Percentiles rank a stretch among this genome's conserved stretches.
These are phyloP conservation scores for Eucalyptus virginea DNA, from an alignment of 345 rosid genomes.

Conservation along the genomic window DNA sequence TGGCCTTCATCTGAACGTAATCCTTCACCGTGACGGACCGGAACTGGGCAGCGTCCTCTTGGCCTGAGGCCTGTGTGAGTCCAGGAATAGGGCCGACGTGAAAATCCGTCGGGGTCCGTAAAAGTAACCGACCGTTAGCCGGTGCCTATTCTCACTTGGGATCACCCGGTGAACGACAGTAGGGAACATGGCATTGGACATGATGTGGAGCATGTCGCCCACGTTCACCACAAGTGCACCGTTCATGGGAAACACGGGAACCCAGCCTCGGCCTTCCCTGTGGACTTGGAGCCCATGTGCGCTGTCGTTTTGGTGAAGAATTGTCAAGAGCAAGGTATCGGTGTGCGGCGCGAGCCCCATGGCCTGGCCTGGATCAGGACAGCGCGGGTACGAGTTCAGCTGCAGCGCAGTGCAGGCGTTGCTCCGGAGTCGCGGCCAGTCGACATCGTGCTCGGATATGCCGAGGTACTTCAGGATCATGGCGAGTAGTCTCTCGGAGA, in stretches of 20 bases:
- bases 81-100: conserved; percentile 21
- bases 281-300: conserved; percentile 47
- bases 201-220: conserved; percentile 68
- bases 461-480: conserved; percentile 31
- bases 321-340: conserved; percentile 61
- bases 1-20: conserved; percentile 41
- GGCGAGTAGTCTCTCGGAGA: conserved; percentile 34
- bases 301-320: conserved; percentile 42
- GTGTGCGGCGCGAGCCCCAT: conserved; percentile 90
- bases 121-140: conserved; percentile 64
- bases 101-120: conserved; percentile 35
- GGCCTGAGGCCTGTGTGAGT: neutral
- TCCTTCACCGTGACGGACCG: conserved; percentile 41
- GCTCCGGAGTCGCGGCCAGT: conserved; percentile 1
- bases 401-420: conserved; percentile 29
- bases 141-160: conserved; percentile 29
- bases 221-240: conserved; percentile 73
- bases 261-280: conserved; percentile 56
- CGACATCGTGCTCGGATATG: conserved; percentile 15
- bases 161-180: conserved; percentile 60
- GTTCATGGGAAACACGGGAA: conserved; percentile 29
- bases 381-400: conserved; percentile 72
- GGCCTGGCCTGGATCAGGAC: conserved; percentile 57
- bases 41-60: conserved; percentile 16
- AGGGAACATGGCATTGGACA: conserved; percentile 48